A percentile compares a stretch with the other conserved stretches of the same genome.
Conservation (phyloP, 2,329 filamentous ascomycete genomes). For the Aspergillus sp. region DNA sequence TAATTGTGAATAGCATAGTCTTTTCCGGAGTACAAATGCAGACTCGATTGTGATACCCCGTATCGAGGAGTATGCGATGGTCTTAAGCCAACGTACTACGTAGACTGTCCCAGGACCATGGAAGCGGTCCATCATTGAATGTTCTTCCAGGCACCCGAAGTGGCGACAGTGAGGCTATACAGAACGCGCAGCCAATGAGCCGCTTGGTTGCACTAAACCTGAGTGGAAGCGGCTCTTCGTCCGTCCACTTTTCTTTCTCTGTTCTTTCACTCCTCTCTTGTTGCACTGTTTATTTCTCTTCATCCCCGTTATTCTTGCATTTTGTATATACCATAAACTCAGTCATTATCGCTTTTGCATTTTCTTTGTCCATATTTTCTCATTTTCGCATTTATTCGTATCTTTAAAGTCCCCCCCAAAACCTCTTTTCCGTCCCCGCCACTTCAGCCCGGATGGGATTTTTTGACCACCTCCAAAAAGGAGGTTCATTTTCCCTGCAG, state of each 20-base stretch:
- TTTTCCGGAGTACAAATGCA: slow-evolving; percentile 6
- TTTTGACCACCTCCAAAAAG: slow-evolving; percentile 40
- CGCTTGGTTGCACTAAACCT: background rate
- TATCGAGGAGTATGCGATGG: background rate
- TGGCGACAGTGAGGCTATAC: slow-evolving; percentile 1
- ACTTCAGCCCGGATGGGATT: slow-evolving; percentile 29
- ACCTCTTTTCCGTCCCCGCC: slow-evolving; percentile 1
- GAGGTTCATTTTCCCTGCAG: slow-evolving; percentile 34
- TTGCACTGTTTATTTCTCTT: slow-evolving; percentile 2
- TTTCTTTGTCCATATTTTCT: slow-evolving; percentile 5
- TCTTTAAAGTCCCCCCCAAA: slow-evolving; percentile 2
- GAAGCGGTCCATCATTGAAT: too few species aligned
- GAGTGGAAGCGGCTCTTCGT: background rate
- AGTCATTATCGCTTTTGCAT: slow-evolving; percentile 1
- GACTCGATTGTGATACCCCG: background rate
- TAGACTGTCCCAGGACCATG: background rate
- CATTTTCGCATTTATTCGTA: slow-evolving; percentile 7
- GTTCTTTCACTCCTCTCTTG: slow-evolving; percentile 2
- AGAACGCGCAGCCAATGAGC: background rate
- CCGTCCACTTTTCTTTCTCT: slow-evolving; percentile 1
- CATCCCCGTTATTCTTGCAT: slow-evolving; percentile 7
- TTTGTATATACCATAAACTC: background rate
- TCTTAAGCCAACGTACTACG: background rate
- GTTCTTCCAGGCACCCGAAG: background rate
- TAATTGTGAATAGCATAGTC: slow-evolving; percentile 7